Base-by-base conservation (phyloP, 192 early-diverging fungal species). In the Chytriomyces sp. region DNA sequence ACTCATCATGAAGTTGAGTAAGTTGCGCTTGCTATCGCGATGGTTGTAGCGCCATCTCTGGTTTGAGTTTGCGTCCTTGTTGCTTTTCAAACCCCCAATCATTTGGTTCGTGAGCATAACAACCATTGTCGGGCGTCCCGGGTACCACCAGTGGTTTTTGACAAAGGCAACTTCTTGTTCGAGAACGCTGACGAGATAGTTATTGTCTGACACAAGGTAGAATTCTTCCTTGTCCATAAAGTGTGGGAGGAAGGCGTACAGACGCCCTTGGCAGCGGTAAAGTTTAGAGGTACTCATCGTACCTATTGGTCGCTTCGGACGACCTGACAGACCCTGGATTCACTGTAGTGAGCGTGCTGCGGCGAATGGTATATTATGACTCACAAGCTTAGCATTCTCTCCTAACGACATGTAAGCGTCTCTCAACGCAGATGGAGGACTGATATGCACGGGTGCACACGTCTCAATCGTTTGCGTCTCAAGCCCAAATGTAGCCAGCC, bases 171-270 rank as follows among this genome's bases (percentile, higher is more conserved):
- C 61, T 64, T 93, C 91, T 64, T 86, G 89, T 71, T 92, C 90
- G 72, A 95, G 86, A 26, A 88, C 72, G 36, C 87, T 89, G 6
- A 95, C 88, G 44, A 95, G 70, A 55, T 92, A 93, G 68, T 93
- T 90, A n/a, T 89, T 89, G 78, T 95, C 93, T 36, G 86, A 87
- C 17, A 89, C 91, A n/a, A 93, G 81, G 67, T 95, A 95, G 74
- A 92, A 95, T 70, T 93, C 89, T 62, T 92, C 91, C 55, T 82
- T 87, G 69, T 95, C 91, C 89, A 95, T 90, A 70, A 95, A 95
- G 53, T 93, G 88, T 34, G 93, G 93, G 0, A 91, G 86, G 65
- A 95, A 95, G 0, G 91, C 76, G 72, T 93, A 95, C 8, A 95
- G 72, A 19, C 89, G 83, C 0, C 93, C 93, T 69, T 93, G 88